A percentile compares a stretch with the other conserved stretches of the same genome.
Conservation (phyloP, 164 flowering plant species). For the Vitis riparia region DNA sequence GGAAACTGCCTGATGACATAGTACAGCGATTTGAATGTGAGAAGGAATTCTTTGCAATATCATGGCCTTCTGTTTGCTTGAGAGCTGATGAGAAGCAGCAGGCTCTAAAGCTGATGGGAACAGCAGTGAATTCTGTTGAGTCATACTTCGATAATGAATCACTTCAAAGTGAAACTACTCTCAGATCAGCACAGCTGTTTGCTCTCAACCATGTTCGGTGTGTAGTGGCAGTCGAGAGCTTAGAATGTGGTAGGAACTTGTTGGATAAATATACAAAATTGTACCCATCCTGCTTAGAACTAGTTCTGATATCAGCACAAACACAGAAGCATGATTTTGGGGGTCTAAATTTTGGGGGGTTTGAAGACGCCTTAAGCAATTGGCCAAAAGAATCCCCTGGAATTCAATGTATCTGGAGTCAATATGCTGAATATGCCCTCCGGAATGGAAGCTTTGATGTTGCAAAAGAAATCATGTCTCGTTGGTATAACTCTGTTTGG, state of each 20-base stretch:
- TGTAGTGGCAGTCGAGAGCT: slow-evolving; percentile 43
- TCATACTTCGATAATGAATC: slow-evolving; percentile 19
- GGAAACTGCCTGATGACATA: slow-evolving; percentile 70
- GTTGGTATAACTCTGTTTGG: slow-evolving; percentile 59
- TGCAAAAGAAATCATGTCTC: slow-evolving; percentile 50
- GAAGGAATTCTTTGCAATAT: slow-evolving; percentile 54
- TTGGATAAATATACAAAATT: slow-evolving; percentile 45
- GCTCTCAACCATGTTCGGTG: slow-evolving; percentile 63
- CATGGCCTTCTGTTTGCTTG: slow-evolving; percentile 63
- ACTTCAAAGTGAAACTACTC: slow-evolving; percentile 22
- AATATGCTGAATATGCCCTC: slow-evolving; percentile 64
- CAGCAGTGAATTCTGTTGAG: slow-evolving; percentile 42
- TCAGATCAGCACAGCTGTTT: slow-evolving; percentile 41
- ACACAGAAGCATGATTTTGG: slow-evolving; percentile 25
- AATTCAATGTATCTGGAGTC: slow-evolving; percentile 82
- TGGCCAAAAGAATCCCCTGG: slow-evolving; percentile 76
- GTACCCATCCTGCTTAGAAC: slow-evolving; percentile 73
- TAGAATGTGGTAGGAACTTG: slow-evolving; percentile 35
- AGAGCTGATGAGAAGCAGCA: slow-evolving; percentile 43
- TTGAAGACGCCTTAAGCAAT: slow-evolving; percentile 57
- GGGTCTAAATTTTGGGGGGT: slow-evolving; percentile 35
- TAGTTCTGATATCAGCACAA: slow-evolving; percentile 54
- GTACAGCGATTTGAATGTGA: slow-evolving; percentile 60
- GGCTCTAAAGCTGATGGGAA: slow-evolving; percentile 46
- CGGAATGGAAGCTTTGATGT: slow-evolving; percentile 40